A percentile compares a stretch with the other conserved stretches of the same genome.
Evolutionary conservation across 2,329 filamentous ascomycete genomes (phyloP).

Genomic region (Plectosphaerella sp.): DNA sequence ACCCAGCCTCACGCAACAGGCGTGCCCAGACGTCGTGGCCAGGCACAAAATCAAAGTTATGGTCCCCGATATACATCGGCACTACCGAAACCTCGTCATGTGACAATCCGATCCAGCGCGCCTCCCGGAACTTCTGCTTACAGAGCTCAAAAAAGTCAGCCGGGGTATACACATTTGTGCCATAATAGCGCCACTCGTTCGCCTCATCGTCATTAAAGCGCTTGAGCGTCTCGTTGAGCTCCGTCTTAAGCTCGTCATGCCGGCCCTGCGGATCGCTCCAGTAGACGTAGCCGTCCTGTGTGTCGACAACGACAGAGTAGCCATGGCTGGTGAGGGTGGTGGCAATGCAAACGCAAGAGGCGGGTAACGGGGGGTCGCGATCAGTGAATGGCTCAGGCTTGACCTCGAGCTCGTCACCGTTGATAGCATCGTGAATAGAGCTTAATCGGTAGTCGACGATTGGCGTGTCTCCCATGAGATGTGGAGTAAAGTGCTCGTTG

Average conservation of each 20-base stretch:
- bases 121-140: constrained; percentile 6
- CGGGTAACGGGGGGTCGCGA: not conserved
- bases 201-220: constrained; percentile 1
- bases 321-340: constrained; percentile 1
- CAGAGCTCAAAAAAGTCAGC: constrained; percentile 8
- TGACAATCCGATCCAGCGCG: constrained; percentile 4
- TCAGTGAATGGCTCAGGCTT: not conserved
- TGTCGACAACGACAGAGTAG: constrained; percentile 11
- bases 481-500: not conserved
- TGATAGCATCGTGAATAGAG: constrained; percentile 1
- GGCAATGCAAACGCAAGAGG: constrained; percentile 10
- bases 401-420: not conserved
- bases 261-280: constrained; percentile 5
- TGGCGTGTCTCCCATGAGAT: constrained; percentile 1
- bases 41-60: too few relatives aligned
- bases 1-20: constrained; percentile 8
- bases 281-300: constrained; percentile 12
- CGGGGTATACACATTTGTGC: constrained; percentile 6
- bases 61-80: too few relatives aligned
- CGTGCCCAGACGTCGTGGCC: constrained; percentile 4
- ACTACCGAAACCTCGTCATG: too few relatives aligned
- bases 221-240: not conserved
- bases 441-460: constrained; percentile 3
- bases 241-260: constrained; percentile 3
- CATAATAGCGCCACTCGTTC: not conserved